Percentiles rank a stretch among this genome's conserved stretches.
These are phyloP conservation scores for Scedosporium apiospermum DNA, from an alignment of 2,329 filamentous ascomycete species.

Conservation along the genomic window DNA sequence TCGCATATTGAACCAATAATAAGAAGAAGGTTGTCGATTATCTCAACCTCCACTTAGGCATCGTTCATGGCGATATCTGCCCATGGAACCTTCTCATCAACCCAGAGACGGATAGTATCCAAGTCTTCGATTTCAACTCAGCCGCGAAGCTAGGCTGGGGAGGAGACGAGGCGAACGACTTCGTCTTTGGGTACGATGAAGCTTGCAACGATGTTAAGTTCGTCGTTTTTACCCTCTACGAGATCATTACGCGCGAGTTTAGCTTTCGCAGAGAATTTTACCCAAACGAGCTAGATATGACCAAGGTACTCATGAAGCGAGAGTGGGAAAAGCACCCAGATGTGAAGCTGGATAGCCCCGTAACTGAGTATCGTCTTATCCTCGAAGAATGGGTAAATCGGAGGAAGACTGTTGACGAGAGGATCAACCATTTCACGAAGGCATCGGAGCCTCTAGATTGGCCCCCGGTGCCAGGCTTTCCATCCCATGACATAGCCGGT, in stretches of 20 bases:
- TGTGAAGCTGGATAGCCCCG: background rate
- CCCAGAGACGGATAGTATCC: conserved; percentile 19
- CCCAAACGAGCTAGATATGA: background rate
- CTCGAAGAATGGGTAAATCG: background rate
- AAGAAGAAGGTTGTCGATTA: conserved; percentile 24
- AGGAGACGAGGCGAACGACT: conserved; percentile 1
- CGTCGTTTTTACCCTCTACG: conserved; percentile 24
- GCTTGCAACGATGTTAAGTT: conserved; percentile 22
- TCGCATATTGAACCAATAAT: conserved; percentile 10
- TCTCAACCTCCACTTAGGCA: conserved; percentile 25
- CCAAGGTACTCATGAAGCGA: background rate
- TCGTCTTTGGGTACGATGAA: conserved; percentile 14
- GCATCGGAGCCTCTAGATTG: background rate
- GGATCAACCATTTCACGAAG: background rate
- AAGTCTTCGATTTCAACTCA: conserved; percentile 27
- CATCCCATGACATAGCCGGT: background rate
- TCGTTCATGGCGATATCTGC: conserved; percentile 28
- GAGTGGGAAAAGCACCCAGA: background rate
- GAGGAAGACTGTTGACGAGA: background rate
- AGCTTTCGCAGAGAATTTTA: background rate
- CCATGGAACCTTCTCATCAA: conserved; percentile 27
- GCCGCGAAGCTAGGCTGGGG: background rate
- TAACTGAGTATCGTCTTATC: background rate
- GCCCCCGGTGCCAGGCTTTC: background rate
- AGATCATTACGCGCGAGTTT: conserved; percentile 22